Base-by-base conservation (phyloP, 2,329 filamentous ascomycete genomes). In the Fusarium aywerte region DNA sequence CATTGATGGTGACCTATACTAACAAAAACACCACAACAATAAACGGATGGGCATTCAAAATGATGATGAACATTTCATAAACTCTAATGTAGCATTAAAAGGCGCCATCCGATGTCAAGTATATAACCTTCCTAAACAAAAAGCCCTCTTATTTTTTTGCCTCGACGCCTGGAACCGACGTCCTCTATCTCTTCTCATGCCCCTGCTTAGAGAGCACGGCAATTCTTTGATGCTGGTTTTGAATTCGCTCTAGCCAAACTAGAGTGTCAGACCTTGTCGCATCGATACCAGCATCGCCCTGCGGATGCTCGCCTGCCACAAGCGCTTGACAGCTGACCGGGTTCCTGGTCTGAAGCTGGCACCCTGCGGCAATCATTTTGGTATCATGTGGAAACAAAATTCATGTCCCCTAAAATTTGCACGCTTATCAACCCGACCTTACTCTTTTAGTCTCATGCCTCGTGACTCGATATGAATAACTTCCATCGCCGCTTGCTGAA, bases 311-410 rank as follows among this genome's bases (percentile, higher is more conserved):
- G 35, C 39, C 52, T 53, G 45, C 62, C 62, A 23, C 38, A 35
- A 52, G 38, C 45, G 44, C 36, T 40, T 65, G 32, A 45, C 58
- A 55, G 39, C 55, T 65, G 42, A 60, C 44, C 38, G 25, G 53
- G 58, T 52, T 38, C 49, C 58, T 60, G 21, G 53, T 43, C 61
- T 54, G 38, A 33, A 59, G 58, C 52, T 66, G 62, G 50, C 60
- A 54, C 44, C 59, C 44, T 50, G 40, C 47, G 48, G 45, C 48
- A 21, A 39, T 59, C 63, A 50, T 45, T 58, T 60, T 71, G 69
- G 69, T 73, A 73, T 73, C 63, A 70, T 69, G 57, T 62, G 59
- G 61, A 58, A 70, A 58, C 64, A 68, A 59, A 63, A 60, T 58
- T 42, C 44, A 64, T 62, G 58, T 68, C 42, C 59, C 64, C 59